Evolutionary conservation across 495 filamentous ascomycete species (phyloP).

Genomic region (Aspergillus incahuasiensis): DNA sequence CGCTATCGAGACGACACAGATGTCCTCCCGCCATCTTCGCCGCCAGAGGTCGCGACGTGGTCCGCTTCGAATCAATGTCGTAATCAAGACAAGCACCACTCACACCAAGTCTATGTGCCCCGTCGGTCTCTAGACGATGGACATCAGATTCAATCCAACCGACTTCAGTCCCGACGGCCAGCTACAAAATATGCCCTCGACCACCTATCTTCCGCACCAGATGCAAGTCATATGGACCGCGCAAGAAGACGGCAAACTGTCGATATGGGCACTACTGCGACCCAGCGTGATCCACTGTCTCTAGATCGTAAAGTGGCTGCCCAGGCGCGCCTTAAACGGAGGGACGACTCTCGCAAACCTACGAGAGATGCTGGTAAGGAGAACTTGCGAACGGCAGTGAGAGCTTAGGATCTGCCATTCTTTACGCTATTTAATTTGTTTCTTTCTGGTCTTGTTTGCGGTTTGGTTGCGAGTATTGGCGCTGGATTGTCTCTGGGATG

Average conservation of each 20-base stretch:
- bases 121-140: conserved; percentile 13
- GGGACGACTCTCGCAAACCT: conserved; percentile 32
- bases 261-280: conserved; percentile 20
- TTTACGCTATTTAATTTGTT: neutral
- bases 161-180: conserved; percentile 18
- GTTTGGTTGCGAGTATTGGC: neutral
- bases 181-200: conserved; percentile 23
- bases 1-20: conserved; percentile 10
- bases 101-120: conserved; percentile 9
- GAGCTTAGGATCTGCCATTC: neutral
- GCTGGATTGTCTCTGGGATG: neutral
- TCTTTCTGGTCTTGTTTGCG: neutral
- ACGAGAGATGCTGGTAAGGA: conserved; percentile 28
- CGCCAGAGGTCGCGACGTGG: conserved; percentile 25
- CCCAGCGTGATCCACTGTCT: conserved; percentile 43
- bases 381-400: conserved; percentile 19
- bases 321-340: conserved; percentile 56
- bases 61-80: conserved; percentile 17
- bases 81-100: conserved; percentile 21
- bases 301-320: conserved; percentile 60
- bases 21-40: conserved; percentile 30
- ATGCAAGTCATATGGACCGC: conserved; percentile 28
- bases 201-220: conserved; percentile 13
- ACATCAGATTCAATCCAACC: conserved; percentile 16
- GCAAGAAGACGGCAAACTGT: conserved; percentile 29